A percentile compares a stretch with the other conserved stretches of the same genome.
Evolutionary conservation across 148 eudicot species (phyloP).

Genomic region (Silene conica): DNA sequence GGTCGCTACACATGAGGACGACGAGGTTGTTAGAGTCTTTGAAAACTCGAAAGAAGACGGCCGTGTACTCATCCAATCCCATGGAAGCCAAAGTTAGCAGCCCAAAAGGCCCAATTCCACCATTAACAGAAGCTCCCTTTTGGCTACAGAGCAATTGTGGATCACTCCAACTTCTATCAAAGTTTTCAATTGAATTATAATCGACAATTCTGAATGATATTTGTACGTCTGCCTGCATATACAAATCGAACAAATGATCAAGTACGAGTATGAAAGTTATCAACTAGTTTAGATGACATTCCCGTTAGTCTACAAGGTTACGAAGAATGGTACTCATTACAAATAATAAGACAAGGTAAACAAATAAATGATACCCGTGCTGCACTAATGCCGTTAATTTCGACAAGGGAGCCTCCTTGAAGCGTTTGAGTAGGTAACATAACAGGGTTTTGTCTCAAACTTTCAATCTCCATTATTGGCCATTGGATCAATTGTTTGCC

Average conservation of each 20-base stretch:
- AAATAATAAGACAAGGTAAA: too few species aligned
- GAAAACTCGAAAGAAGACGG: conserved; percentile 63
- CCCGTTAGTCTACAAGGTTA: too few species aligned
- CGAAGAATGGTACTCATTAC: too few species aligned
- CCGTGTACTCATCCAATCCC: conserved; percentile 51
- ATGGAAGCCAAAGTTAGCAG: conserved; percentile 52
- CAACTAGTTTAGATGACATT: too few species aligned
- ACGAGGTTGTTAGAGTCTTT: conserved; percentile 29
- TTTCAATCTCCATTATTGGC: conserved; percentile 40
- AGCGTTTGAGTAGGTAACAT: conserved; percentile 17
- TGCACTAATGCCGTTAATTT: conserved; percentile 36
- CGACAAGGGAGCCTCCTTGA: conserved; percentile 18
- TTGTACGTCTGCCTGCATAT: conserved; percentile 30
- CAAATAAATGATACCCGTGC: too few species aligned
- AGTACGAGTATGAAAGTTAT: too few species aligned
- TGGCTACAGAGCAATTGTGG: conserved; percentile 54
- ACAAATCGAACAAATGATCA: too few species aligned
- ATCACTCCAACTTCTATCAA: conserved; percentile 45
- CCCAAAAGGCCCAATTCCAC: conserved; percentile 68
- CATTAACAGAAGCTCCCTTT: conserved; percentile 39
- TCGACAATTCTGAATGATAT: conserved; percentile 39
- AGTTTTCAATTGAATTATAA: conserved; percentile 30
- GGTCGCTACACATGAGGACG: conserved; percentile 78
- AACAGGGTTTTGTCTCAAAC: conserved; percentile 22
- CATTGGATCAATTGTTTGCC: conserved; percentile 41